A percentile compares a stretch with the other conserved stretches of the same genome.
These are phyloP conservation scores for Trichomonascaceae sp. DNA, from an alignment of 1,139 yeast genomes.

Conservation along the genomic window DNA sequence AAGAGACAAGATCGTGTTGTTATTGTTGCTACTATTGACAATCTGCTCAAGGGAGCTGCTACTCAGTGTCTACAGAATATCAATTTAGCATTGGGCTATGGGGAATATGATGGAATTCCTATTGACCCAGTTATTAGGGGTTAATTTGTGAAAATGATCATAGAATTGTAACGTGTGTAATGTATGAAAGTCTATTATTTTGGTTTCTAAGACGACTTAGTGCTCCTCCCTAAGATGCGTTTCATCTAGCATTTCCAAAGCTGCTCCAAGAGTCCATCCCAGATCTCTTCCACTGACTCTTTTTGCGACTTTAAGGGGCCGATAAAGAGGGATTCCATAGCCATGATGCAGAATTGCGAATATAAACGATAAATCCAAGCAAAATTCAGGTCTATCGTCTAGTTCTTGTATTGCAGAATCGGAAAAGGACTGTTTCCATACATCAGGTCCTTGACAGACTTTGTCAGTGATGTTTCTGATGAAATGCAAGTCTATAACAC, in stretches of 20 bases:
- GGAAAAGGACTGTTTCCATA: conserved; percentile 53
- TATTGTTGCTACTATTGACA: conserved; percentile 90
- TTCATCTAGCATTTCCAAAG: conserved; percentile 61
- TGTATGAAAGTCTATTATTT: background rate
- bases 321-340: conserved; percentile 76
- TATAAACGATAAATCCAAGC: conserved; percentile 80
- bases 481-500: conserved; percentile 69
- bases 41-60: conserved; percentile 94
- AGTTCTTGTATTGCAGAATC: conserved; percentile 51
- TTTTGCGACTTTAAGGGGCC: conserved; percentile 81
- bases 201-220: conserved; percentile 1
- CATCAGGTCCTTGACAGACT: conserved; percentile 72
- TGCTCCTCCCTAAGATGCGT: conserved; percentile 8
- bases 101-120: conserved; percentile 94
- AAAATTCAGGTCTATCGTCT: conserved; percentile 77
- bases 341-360: conserved; percentile 84
- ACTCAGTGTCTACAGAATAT: conserved; percentile 97
- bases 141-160: conserved; percentile 8
- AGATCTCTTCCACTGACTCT: conserved; percentile 74
- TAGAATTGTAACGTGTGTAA: background rate
- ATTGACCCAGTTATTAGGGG: conserved; percentile 25
- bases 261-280: conserved; percentile 95
- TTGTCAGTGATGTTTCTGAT: conserved; percentile 63
- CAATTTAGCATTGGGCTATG: conserved; percentile 81
- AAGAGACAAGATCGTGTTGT: conserved; percentile 87